Evolutionary conservation across 805 yeast species (phyloP).

Genomic region (Hagleromyces aurorensis): DNA sequence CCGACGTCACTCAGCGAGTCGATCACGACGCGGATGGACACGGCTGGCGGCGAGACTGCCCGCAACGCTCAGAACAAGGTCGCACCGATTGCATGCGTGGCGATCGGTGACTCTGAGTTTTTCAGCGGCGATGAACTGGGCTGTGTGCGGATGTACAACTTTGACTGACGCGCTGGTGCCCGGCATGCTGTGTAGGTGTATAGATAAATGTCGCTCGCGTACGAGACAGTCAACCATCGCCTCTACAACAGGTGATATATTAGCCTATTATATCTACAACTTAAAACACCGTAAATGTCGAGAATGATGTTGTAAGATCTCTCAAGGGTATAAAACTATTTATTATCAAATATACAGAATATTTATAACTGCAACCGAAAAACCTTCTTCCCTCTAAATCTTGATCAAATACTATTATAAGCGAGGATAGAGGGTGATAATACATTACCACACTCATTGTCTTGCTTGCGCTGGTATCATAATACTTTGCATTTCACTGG

Average conservation of each 20-base stretch:
- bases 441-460: too few relatives aligned
- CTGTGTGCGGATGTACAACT: conserved; percentile 72
- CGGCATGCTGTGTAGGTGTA: conserved; percentile 1
- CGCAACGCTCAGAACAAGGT: conserved; percentile 8
- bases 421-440: too few relatives aligned
- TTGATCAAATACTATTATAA: too few relatives aligned
- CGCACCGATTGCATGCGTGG: conserved; percentile 53
- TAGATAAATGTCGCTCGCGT: conserved; percentile 1
- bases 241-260: not conserved
- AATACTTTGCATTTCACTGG: too few relatives aligned
- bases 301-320: too few relatives aligned
- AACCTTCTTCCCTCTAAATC: too few relatives aligned
- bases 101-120: conserved; percentile 79
- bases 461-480: too few relatives aligned
- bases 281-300: too few relatives aligned
- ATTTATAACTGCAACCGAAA: too few relatives aligned
- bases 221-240: not conserved
- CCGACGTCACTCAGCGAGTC: conserved; percentile 1
- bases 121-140: conserved; percentile 91
- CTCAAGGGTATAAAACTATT: too few relatives aligned
- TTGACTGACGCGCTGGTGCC: conserved; percentile 34
- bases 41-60: not conserved
- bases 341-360: too few relatives aligned
- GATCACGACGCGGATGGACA: conserved; percentile 8
- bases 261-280: too few relatives aligned